Conservation (phyloP, 1,139 yeast genomes). For the Yamadazyma atmosphaerica region DNA sequence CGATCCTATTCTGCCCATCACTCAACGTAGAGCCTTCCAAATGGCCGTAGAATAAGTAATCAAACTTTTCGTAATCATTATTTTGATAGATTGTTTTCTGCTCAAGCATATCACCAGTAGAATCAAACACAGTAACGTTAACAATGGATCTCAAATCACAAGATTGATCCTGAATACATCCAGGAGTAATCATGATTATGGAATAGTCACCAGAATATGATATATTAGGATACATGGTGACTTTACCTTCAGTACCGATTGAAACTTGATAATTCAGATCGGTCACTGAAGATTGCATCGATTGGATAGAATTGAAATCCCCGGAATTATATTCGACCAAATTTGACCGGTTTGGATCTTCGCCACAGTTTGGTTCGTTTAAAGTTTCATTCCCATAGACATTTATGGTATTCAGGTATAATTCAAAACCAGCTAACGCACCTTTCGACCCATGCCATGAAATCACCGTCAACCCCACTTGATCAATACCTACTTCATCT, state of each 20-base stretch:
- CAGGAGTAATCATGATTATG: slow-evolving; percentile 78
- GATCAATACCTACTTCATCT: slow-evolving; percentile 62
- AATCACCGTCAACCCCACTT: slow-evolving; percentile 64
- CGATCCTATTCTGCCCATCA: slow-evolving; percentile 50
- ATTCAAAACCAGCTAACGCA: slow-evolving; percentile 69
- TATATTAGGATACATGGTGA: slow-evolving; percentile 68
- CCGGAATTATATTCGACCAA: slow-evolving; percentile 35
- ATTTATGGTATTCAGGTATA: slow-evolving; percentile 62
- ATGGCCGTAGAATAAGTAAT: slow-evolving; percentile 70
- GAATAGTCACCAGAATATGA: slow-evolving; percentile 75
- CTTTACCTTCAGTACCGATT: slow-evolving; percentile 41
- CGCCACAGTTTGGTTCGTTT: slow-evolving; percentile 64
- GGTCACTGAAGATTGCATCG: slow-evolving; percentile 25
- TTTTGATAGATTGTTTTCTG: slow-evolving; percentile 66
- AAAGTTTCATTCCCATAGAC: slow-evolving; percentile 73
- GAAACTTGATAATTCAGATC: slow-evolving; percentile 23
- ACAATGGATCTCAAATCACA: slow-evolving; percentile 75
- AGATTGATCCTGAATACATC: slow-evolving; percentile 69
- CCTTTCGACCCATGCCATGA: slow-evolving; percentile 72
- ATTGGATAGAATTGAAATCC: slow-evolving; percentile 30
- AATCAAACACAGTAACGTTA: slow-evolving; percentile 64
- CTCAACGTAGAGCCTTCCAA: slow-evolving; percentile 48
- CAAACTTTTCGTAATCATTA: slow-evolving; percentile 78
- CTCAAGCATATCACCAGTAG: slow-evolving; percentile 44
- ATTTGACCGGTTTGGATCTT: slow-evolving; percentile 31